Base-by-base conservation (phyloP, 2,329 filamentous ascomycete species). In the Fusarium poae region DNA sequence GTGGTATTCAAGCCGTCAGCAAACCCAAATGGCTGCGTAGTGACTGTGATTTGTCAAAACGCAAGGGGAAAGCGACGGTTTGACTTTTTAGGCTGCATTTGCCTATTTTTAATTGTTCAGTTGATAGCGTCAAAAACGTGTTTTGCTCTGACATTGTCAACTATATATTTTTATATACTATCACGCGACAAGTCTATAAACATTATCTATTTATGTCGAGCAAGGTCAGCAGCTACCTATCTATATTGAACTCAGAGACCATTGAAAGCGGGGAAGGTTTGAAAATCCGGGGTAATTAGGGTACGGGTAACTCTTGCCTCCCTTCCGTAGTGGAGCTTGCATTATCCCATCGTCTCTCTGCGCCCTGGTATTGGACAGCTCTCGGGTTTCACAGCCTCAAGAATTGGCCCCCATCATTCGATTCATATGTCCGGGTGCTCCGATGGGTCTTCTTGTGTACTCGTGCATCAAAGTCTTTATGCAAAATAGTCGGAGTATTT, bases 231-330 rank as follows among this genome's bases (percentile, higher is more conserved):
- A 27, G 25, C 25, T 25, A 25, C 25, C 25, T 25, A 75, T 62
- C n/a, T n/a, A 68, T 72, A 51, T 35, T 65, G 40, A 42, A 16
- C 43, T 39, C 60, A 42, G 30, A 52, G 42, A 35, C 55, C 46
- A 63, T 54, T 43, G 43, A 61, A 67, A 67, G 67, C 67, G 64
- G 61, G 72, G 64, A 53, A 65, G 18, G 37, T 18, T 25, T 23
- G 70, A 74, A 75, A 75, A 75, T 75, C 73, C 68, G 73, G 73
- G 73, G 73, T 74, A 75, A 65, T 64, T 66, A 73, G 56, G 60
- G 67, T 60, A 57, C 67, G 66, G 67, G 62, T 56, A 67, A 64
- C 59, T 39, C 57, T 59, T 67, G 57, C 68, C 56, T 62, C 32
- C 64, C 70, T 69, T 60, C 46, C 45, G 55, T 57, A 29, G 72